Percentiles rank a stretch among this genome's conserved stretches.
phyloP scores from a whole-genome alignment of 352 stramenopile genomes.

The Pythium brachiatum region DNA sequence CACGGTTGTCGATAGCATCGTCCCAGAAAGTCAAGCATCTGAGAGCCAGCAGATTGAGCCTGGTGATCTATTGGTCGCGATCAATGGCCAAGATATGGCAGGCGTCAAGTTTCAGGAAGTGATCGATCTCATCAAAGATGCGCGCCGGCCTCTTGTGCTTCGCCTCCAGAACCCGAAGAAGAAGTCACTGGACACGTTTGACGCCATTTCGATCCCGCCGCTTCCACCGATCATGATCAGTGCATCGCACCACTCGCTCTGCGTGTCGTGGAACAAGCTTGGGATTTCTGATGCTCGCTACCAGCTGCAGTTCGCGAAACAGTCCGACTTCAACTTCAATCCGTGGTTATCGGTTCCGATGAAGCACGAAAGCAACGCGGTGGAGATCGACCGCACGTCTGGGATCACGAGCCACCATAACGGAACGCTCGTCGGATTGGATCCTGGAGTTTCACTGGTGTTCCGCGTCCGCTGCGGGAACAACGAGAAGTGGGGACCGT shows the following conservation, averaged over 20 bases:
- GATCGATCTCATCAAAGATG: conserved; percentile 77
- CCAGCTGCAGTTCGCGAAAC: conserved; percentile 42
- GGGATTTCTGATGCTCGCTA: conserved; percentile 26
- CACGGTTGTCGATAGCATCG: conserved; percentile 77
- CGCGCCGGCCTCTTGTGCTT: conserved; percentile 59
- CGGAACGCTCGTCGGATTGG: conserved; percentile 37
- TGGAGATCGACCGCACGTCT: conserved; percentile 15
- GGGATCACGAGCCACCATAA: conserved; percentile 28
- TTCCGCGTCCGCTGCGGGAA: conserved; percentile 41
- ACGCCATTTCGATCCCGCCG: conserved; percentile 55
- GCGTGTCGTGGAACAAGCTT: conserved; percentile 35
- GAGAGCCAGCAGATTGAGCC: conserved; percentile 60
- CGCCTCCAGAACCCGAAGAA: conserved; percentile 62
- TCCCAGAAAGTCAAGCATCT: conserved; percentile 75
- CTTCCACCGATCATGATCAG: conserved; percentile 61
- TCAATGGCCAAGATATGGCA: conserved; percentile 71
- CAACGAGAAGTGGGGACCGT: conserved; percentile 35
- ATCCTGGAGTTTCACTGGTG: conserved; percentile 32
- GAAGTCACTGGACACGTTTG: conserved; percentile 48
- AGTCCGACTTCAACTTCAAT: conserved; percentile 39
- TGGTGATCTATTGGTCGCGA: conserved; percentile 69
- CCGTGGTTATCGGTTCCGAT: conserved; percentile 35
- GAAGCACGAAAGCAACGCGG: conserved; percentile 30
- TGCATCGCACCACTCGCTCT: conserved; percentile 38
- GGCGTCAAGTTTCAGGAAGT: conserved; percentile 65